Percentiles rank a stretch among this genome's conserved stretches.
These are phyloP conservation scores for Cyclanthera cordifolia DNA, from an alignment of 306 rosid species.

Conservation along the genomic window DNA sequence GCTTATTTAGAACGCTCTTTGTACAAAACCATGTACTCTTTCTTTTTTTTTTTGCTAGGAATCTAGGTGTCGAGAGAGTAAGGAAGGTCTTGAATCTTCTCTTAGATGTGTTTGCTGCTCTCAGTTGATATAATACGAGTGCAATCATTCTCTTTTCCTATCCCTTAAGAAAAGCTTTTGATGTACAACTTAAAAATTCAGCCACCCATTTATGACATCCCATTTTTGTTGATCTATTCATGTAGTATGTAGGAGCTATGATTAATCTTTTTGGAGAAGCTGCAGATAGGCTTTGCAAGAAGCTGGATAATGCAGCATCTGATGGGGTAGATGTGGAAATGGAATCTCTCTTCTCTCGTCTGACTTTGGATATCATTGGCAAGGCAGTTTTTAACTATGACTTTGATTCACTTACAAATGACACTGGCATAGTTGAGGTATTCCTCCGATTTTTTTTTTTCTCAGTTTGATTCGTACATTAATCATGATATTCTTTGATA, in stretches of 20 bases:
- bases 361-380: slow-evolving; percentile 88
- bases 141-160: not conserved
- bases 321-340: slow-evolving; percentile 89
- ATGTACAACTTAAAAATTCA: not conserved
- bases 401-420: slow-evolving; percentile 82
- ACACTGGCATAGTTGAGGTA: slow-evolving; percentile 91
- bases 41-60: not conserved
- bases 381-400: slow-evolving; percentile 95
- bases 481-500: slow-evolving; percentile 8
- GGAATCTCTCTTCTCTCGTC: slow-evolving; percentile 94
- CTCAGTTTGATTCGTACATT: slow-evolving; percentile 9
- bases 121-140: not conserved
- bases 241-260: slow-evolving; percentile 90
- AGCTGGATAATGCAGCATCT: slow-evolving; percentile 72
- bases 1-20: too few relatives aligned
- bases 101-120: not conserved
- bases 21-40: too few relatives aligned
- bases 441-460: slow-evolving; percentile 19
- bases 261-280: slow-evolving; percentile 90
- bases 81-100: not conserved
- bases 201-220: slow-evolving; percentile 3
- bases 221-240: slow-evolving; percentile 16
- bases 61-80: not conserved
- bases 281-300: slow-evolving; percentile 80
- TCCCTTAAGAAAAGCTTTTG: not conserved